Conservation (phyloP, 176 grass and related monocot species). For the Oryza punctata region DNA sequence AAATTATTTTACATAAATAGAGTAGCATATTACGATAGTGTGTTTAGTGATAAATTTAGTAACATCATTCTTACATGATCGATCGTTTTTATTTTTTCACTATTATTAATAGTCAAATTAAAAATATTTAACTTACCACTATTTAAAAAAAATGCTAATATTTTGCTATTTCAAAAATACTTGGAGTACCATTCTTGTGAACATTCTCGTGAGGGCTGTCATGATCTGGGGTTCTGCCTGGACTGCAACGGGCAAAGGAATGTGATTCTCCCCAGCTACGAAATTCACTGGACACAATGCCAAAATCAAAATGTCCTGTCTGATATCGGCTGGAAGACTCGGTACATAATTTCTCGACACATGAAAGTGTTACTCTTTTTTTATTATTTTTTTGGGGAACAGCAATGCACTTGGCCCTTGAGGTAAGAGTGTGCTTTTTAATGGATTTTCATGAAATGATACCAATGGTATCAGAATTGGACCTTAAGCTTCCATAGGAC, state of each 20-base stretch:
- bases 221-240: too few species aligned
- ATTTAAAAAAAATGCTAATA: too few species aligned
- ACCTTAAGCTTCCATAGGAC: background rate
- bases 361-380: background rate
- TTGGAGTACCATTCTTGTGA: too few species aligned
- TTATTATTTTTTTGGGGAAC: background rate
- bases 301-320: background rate
- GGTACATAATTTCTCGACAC: background rate
- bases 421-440: background rate
- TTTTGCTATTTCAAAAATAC: too few species aligned
- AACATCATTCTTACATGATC: too few species aligned
- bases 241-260: background rate
- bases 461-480: background rate
- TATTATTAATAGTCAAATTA: too few species aligned
- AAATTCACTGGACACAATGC: background rate
- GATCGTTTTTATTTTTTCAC: too few species aligned
- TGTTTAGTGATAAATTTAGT: too few species aligned
- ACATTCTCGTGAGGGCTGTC: too few species aligned
- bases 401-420: background rate
- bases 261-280: background rate
- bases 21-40: fast-evolving
- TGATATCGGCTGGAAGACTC: background rate
- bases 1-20: too few species aligned
- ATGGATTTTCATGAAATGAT: conserved; percentile 3
- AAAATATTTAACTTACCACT: too few species aligned